phyloP scores from a whole-genome alignment of 805 yeast species.

The Teunomyces lycoperdinae region DNA sequence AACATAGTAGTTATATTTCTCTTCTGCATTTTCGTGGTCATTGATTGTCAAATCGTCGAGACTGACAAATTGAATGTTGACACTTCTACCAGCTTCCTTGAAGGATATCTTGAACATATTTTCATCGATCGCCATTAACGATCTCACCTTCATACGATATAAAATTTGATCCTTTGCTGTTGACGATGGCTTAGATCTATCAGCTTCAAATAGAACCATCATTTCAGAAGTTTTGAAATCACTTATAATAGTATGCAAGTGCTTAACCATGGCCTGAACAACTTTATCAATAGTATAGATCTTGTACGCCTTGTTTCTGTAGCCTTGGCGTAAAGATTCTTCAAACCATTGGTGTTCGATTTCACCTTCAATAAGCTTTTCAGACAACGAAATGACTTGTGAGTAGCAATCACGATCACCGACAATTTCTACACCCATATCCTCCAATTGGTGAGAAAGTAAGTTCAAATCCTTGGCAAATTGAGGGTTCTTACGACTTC shows the following conservation, averaged over 20 bases:
- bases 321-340: conserved; percentile 92
- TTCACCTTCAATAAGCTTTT: conserved; percentile 79
- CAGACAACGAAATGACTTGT: conserved; percentile 75
- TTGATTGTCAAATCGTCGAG: conserved; percentile 81
- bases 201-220: conserved; percentile 76
- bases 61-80: conserved; percentile 78
- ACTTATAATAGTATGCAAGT: conserved; percentile 77
- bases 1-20: conserved; percentile 88
- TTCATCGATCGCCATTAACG: conserved; percentile 76
- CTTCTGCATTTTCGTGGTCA: conserved; percentile 68
- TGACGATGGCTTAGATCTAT: conserved; percentile 60
- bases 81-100: conserved; percentile 49
- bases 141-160: conserved; percentile 84
- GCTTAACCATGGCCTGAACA: conserved; percentile 68
- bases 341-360: conserved; percentile 94
- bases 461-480: conserved; percentile 88
- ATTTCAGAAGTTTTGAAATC: conserved; percentile 81
- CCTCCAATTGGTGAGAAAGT: conserved; percentile 74
- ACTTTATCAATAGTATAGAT: conserved; percentile 92
- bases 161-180: conserved; percentile 85
- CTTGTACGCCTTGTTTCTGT: conserved; percentile 88
- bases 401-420: conserved; percentile 65
- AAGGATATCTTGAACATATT: conserved; percentile 87
- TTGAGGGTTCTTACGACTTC: conserved; percentile 56
- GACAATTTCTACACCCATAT: conserved; percentile 70